Evolutionary conservation across 225 moss, liverwort and hornwort genomes (phyloP).

Genomic region (Antitrichia curtipendula): DNA sequence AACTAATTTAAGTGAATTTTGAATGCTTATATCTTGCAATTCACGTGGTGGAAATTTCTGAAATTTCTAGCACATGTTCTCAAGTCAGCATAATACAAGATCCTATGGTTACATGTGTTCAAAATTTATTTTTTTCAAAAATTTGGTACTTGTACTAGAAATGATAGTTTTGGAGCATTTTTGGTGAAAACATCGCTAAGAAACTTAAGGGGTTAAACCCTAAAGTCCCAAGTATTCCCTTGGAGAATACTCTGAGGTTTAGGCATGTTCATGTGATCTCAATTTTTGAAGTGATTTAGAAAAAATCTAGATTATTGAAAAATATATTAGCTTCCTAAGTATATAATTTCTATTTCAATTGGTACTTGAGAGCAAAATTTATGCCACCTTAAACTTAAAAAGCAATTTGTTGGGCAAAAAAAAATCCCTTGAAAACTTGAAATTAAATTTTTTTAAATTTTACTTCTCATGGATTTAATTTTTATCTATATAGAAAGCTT

Average conservation of each 20-base stretch:
- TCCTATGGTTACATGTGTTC: too few species aligned
- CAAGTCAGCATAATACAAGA: too few species aligned
- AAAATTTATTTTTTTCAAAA: too few species aligned
- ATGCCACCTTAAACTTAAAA: background rate
- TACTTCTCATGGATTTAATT: background rate
- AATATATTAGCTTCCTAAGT: background rate
- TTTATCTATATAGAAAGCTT: too few species aligned
- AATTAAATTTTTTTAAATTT: background rate
- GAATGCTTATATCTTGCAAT: too few species aligned
- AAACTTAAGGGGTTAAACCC: too few species aligned
- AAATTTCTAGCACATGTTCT: too few species aligned
- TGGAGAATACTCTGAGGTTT: fast-evolving
- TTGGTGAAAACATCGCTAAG: too few species aligned
- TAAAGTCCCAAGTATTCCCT: background rate
- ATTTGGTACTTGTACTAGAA: too few species aligned
- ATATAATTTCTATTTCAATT: background rate
- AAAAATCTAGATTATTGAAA: background rate
- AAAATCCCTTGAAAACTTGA: background rate
- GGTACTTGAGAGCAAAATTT: background rate
- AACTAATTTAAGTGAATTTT: too few species aligned
- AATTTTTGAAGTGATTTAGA: background rate
- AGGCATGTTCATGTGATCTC: background rate
- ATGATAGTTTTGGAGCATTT: too few species aligned
- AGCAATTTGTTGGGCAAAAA: fast-evolving
- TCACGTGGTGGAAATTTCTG: too few species aligned